These are phyloP conservation scores for Emericellopsis atlantica DNA, from an alignment of 2,329 filamentous ascomycete species.

Conservation along the genomic window DNA sequence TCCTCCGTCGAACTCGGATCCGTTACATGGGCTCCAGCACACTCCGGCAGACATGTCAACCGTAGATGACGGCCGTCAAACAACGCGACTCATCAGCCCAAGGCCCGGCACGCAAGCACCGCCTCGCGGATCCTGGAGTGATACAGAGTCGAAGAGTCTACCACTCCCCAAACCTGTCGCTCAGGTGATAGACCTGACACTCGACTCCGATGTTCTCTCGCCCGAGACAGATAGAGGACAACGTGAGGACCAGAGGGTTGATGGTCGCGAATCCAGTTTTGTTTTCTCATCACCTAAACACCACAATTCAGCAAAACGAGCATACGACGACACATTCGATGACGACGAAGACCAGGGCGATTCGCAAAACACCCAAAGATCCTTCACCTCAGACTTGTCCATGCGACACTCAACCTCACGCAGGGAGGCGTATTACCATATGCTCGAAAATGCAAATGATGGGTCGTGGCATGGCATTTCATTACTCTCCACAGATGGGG, in stretches of 20 bases:
- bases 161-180: too few species aligned
- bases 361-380: slow-evolving; percentile 4
- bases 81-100: neutral
- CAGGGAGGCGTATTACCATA: slow-evolving; percentile 19
- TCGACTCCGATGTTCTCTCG: neutral
- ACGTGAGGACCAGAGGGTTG: too few species aligned
- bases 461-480: slow-evolving; percentile 16
- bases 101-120: neutral
- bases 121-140: neutral
- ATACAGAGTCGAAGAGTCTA: too few species aligned
- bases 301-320: slow-evolving; percentile 7
- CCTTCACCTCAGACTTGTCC: slow-evolving; percentile 6
- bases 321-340: slow-evolving; percentile 5
- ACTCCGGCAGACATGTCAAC: neutral
- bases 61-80: neutral
- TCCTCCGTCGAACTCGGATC: neutral
- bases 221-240: neutral
- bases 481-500: slow-evolving; percentile 19
- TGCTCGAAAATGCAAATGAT: slow-evolving; percentile 13
- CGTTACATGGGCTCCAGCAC: neutral
- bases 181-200: neutral
- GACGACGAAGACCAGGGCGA: slow-evolving; percentile 1
- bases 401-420: slow-evolving; percentile 11
- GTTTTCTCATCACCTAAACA: neutral
- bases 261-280: neutral